Evolutionary conservation across 164 flowering plant species (phyloP).

Genomic region (Annona cherimola): DNA sequence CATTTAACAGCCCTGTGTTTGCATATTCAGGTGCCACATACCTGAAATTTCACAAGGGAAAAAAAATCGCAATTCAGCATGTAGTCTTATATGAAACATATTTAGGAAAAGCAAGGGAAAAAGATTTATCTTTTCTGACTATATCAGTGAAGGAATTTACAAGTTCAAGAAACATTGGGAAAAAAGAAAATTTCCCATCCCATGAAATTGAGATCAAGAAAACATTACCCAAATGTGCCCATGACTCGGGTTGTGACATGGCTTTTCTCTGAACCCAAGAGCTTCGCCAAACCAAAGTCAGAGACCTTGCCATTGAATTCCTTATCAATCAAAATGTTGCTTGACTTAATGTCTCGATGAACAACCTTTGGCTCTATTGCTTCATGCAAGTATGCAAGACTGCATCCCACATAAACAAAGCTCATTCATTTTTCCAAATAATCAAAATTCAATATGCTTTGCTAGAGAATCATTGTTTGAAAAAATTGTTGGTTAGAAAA

Average conservation of each 20-base stretch:
- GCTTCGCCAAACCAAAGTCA: constrained; percentile 55
- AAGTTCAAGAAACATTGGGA: neutral
- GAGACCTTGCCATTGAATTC: constrained; percentile 44
- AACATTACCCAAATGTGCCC: constrained; percentile 20
- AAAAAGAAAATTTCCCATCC: neutral
- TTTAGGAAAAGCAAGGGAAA: neutral
- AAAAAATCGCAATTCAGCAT: neutral
- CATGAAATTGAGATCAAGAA: neutral
- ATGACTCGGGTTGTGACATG: constrained; percentile 49
- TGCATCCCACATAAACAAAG: constrained; percentile 15
- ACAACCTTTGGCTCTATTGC: constrained; percentile 51
- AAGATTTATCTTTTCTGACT: neutral
- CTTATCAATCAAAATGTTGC: constrained; percentile 38
- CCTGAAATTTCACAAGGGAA: constrained; percentile 21
- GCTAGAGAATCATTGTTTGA: neutral
- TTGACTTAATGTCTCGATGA: constrained; percentile 50
- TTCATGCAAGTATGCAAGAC: constrained; percentile 53
- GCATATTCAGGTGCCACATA: constrained; percentile 65
- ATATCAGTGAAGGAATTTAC: neutral
- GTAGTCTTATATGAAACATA: neutral
- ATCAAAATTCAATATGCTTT: neutral
- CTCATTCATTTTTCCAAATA: neutral
- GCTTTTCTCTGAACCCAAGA: constrained; percentile 44
- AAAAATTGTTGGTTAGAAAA: neutral
- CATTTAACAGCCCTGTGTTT: constrained; percentile 40